A percentile compares a stretch with the other conserved stretches of the same genome.
Evolutionary conservation across 352 stramenopile species (phyloP).

Genomic region (Phytopythium chamaehyphon): DNA sequence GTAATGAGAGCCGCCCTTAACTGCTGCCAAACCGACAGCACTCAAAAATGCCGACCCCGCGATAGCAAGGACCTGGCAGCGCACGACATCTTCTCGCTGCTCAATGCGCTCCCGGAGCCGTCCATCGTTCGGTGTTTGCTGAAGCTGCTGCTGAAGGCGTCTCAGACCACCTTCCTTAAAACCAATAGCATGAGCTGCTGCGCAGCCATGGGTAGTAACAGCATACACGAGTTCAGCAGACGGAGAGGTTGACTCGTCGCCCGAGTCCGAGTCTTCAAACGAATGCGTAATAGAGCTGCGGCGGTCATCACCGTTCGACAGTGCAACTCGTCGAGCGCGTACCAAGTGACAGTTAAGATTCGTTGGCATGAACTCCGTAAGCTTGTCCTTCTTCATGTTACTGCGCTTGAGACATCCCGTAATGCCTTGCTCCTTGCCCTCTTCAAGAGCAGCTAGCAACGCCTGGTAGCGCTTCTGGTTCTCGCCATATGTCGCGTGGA

Average conservation of each 20-base stretch:
- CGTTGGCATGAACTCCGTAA: slow-evolving; percentile 80
- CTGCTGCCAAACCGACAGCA: slow-evolving; percentile 55
- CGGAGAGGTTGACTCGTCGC: slow-evolving; percentile 9
- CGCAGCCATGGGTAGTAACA: slow-evolving; percentile 76
- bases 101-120: slow-evolving; percentile 61
- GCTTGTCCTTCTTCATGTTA: slow-evolving; percentile 85
- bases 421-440: slow-evolving; percentile 78
- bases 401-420: slow-evolving; percentile 81
- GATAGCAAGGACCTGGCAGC: slow-evolving; percentile 70
- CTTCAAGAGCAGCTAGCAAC: slow-evolving; percentile 60
- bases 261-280: slow-evolving; percentile 36
- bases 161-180: slow-evolving; percentile 85
- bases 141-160: slow-evolving; percentile 41
- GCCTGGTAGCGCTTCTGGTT: slow-evolving; percentile 70
- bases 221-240: slow-evolving; percentile 54
- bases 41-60: slow-evolving; percentile 73
- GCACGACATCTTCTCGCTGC: slow-evolving; percentile 77
- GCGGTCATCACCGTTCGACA: slow-evolving; percentile 31
- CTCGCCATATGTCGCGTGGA: slow-evolving; percentile 56
- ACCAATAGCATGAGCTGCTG: slow-evolving; percentile 70
- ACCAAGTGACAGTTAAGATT: slow-evolving; percentile 84
- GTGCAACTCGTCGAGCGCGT: slow-evolving; percentile 49
- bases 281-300: slow-evolving; percentile 25
- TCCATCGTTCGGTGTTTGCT: slow-evolving; percentile 40
- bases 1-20: slow-evolving; percentile 46